These are phyloP conservation scores for Russula abietina DNA, from an alignment of 768 basidiomycete genomes.

Conservation along the genomic window DNA sequence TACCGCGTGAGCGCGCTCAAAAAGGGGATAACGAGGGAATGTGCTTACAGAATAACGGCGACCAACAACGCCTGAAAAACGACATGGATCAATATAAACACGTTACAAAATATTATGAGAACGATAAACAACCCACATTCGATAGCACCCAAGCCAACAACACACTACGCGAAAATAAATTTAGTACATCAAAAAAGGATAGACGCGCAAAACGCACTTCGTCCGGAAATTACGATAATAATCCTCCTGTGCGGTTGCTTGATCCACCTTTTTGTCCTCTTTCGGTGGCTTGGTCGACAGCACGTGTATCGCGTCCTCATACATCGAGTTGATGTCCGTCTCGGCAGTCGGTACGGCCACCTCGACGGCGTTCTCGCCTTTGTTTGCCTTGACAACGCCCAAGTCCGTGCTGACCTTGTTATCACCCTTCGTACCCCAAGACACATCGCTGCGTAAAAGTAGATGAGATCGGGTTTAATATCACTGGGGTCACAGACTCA, in stretches of 20 bases:
- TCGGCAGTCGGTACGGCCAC: conserved; percentile 80
- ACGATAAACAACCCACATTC: conserved; percentile 49
- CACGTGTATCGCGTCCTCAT: conserved; percentile 86
- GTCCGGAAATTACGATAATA: conserved; percentile 88
- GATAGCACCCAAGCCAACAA: conserved; percentile 84
- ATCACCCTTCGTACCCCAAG: conserved; percentile 95
- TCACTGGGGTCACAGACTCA: conserved; percentile 28
- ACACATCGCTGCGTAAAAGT: conserved; percentile 57
- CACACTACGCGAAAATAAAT: conserved; percentile 40
- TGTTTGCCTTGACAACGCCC: conserved; percentile 65
- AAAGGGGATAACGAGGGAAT: neutral
- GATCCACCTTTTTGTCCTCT: conserved; percentile 56
- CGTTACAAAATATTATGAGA: conserved; percentile 13
- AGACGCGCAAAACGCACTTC: conserved; percentile 43
- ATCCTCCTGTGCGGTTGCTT: conserved; percentile 66
- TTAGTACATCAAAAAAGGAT: conserved; percentile 21
- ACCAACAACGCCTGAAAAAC: conserved; percentile 55
- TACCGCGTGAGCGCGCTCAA: conserved; percentile 1
- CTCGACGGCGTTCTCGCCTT: conserved; percentile 78
- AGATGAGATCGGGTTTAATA: neutral
- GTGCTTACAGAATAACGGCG: conserved; percentile 63
- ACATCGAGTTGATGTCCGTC: conserved; percentile 83
- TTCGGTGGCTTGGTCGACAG: conserved; percentile 74
- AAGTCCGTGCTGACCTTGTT: conserved; percentile 82
- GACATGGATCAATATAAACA: neutral